Percentiles rank a stretch among this genome's conserved stretches.
Conservation (phyloP, 441 rosid genomes). For the Corymbia calophylla region DNA sequence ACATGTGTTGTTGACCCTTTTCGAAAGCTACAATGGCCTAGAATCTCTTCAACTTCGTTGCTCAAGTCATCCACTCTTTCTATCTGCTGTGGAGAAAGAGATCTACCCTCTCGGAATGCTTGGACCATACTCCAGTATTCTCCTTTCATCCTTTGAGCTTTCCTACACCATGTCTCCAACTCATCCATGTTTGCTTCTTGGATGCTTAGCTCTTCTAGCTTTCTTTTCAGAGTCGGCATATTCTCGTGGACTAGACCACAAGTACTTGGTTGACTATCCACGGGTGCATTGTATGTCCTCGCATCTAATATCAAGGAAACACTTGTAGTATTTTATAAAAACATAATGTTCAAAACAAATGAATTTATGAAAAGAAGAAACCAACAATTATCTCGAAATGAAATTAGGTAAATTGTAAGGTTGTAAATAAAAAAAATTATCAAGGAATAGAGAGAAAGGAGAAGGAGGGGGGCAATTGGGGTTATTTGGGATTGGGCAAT, state of each 20-base stretch:
- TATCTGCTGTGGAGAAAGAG: background rate
- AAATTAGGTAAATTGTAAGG: background rate
- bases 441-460: too few species aligned
- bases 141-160: background rate
- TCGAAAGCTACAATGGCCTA: rapidly evolving
- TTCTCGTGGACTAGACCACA: background rate
- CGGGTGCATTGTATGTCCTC: background rate
- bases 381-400: background rate
- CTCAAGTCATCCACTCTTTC: background rate
- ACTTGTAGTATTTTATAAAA: background rate
- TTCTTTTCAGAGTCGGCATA: background rate
- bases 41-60: background rate
- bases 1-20: background rate
- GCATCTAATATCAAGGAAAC: background rate
- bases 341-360: background rate
- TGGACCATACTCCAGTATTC: background rate
- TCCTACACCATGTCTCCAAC: background rate
- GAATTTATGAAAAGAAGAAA: background rate
- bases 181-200: background rate
- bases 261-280: background rate
- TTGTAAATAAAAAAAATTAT: too few species aligned
- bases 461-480: too few species aligned
- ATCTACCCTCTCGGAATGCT: background rate
- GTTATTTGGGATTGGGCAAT: too few species aligned
- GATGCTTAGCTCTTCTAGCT: background rate